phyloP scores from a whole-genome alignment of 2,329 filamentous ascomycete species.

The Juglanconis oblonga region DNA sequence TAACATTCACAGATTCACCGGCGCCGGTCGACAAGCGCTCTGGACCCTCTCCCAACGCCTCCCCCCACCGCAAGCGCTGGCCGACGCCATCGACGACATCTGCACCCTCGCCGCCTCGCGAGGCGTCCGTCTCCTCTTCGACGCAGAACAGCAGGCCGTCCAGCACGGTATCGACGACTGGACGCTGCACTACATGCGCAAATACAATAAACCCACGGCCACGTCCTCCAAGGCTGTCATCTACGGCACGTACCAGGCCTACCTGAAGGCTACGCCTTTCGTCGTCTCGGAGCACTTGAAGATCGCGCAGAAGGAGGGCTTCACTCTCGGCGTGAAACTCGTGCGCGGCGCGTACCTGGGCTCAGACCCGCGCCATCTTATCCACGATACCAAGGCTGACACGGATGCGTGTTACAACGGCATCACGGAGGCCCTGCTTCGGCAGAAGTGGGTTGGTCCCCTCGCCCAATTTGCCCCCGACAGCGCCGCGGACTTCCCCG shows the following conservation, averaged over 20 bases:
- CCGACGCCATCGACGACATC: constrained; percentile 68
- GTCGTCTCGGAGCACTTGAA: constrained; percentile 60
- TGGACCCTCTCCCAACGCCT: constrained; percentile 61
- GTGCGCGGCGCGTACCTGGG: constrained; percentile 73
- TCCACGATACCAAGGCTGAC: constrained; percentile 68
- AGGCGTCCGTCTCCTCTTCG: constrained; percentile 73
- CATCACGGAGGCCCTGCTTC: constrained; percentile 65
- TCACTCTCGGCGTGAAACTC: constrained; percentile 70
- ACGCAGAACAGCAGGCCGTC: constrained; percentile 78
- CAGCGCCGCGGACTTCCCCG: constrained; percentile 46
- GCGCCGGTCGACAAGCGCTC: constrained; percentile 72
- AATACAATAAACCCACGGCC: constrained; percentile 58
- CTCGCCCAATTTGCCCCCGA: constrained; percentile 42
- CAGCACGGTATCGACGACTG: constrained; percentile 79
- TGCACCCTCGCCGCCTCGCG: constrained; percentile 69
- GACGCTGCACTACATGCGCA: constrained; percentile 72
- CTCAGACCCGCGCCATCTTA: constrained; percentile 65
- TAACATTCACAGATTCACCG: constrained; percentile 58
- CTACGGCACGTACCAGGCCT: constrained; percentile 78
- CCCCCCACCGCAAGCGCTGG: constrained; percentile 62
- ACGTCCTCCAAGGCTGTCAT: constrained; percentile 56
- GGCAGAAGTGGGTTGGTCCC: constrained; percentile 55
- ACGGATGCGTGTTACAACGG: constrained; percentile 73
- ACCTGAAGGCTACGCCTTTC: constrained; percentile 61
- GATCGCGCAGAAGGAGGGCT: constrained; percentile 55